Conservation (phyloP, 2,329 filamentous ascomycete genomes). For the Annulohypoxylon truncatum region DNA sequence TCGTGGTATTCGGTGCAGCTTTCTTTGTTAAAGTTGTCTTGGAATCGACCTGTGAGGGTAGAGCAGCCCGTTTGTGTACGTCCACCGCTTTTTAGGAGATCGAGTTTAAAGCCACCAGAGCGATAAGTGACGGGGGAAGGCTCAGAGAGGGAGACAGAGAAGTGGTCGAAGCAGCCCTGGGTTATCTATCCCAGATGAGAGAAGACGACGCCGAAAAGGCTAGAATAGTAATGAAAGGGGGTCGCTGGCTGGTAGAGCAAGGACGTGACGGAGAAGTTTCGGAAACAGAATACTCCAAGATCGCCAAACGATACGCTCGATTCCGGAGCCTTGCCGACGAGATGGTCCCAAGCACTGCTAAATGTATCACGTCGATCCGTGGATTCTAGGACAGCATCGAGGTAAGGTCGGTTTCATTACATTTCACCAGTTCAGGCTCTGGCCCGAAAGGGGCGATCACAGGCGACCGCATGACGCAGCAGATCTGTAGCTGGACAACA, state of each 20-base stretch:
- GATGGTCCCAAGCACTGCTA: constrained; percentile 41
- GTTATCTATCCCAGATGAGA: constrained; percentile 33
- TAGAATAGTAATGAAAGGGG: constrained; percentile 30
- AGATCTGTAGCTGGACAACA: constrained; percentile 51
- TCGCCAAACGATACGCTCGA: constrained; percentile 46
- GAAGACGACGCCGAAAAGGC: constrained; percentile 36
- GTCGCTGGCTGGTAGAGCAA: constrained; percentile 37
- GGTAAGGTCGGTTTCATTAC: constrained; percentile 55
- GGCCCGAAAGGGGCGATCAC: constrained; percentile 55
- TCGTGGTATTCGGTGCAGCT: constrained; percentile 57
- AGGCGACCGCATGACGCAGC: constrained; percentile 56
- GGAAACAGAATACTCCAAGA: constrained; percentile 38
- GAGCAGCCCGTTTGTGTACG: constrained; percentile 59
- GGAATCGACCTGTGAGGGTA: constrained; percentile 60
- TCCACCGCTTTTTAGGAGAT: constrained; percentile 62
- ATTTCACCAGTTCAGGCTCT: constrained; percentile 52
- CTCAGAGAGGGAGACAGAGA: constrained; percentile 37
- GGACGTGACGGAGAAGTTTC: constrained; percentile 40
- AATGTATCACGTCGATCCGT: constrained; percentile 46
- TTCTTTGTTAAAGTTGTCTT: constrained; percentile 63
- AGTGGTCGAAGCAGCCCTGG: constrained; percentile 34
- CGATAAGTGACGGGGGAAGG: constrained; percentile 54
- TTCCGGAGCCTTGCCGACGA: constrained; percentile 46
- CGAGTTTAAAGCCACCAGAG: constrained; percentile 55
- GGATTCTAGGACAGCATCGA: constrained; percentile 50